A percentile compares a stretch with the other conserved stretches of the same genome.
Evolutionary conservation across 2,329 filamentous ascomycete genomes (phyloP).

Genomic region (Teratosphaeria viscida): DNA sequence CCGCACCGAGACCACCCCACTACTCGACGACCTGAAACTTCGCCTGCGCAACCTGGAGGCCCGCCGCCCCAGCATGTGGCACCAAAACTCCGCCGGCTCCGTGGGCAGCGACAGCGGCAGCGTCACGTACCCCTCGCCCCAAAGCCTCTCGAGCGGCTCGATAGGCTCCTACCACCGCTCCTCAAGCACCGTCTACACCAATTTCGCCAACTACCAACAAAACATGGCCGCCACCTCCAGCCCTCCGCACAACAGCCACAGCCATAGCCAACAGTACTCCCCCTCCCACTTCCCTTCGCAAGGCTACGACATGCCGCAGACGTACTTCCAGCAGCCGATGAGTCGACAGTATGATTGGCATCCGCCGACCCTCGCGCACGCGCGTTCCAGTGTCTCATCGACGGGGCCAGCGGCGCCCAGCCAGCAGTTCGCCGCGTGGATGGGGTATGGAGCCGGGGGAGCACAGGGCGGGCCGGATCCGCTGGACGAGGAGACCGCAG

Average conservation of each 20-base stretch:
- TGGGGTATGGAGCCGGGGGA: constrained; percentile 15
- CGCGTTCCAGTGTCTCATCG: constrained; percentile 4
- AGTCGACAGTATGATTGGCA: constrained; percentile 8
- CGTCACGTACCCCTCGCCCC: constrained; percentile 12
- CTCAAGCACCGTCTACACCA: constrained; percentile 2
- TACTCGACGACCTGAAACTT: constrained; percentile 33
- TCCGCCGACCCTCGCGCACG: constrained; percentile 4
- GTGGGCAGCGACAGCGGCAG: constrained; percentile 16
- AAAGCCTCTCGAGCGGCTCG: constrained; percentile 5
- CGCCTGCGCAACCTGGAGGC: constrained; percentile 26
- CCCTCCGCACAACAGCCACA: constrained; percentile 9
- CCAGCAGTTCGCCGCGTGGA: constrained; percentile 23
- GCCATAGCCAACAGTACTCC: constrained; percentile 6
- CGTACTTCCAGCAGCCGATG: constrained; percentile 1
- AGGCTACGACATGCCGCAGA: constrained; percentile 1
- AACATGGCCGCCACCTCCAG: constrained; percentile 3
- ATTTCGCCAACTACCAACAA: constrained; percentile 2
- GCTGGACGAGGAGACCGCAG: constrained; percentile 16
- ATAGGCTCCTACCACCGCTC: constrained; percentile 1
- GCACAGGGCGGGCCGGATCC: constrained; percentile 11
- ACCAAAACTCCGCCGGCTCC: constrained; percentile 16
- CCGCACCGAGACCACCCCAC: constrained; percentile 32
- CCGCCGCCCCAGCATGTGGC: constrained; percentile 20
- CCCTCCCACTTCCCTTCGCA: constrained; percentile 1
- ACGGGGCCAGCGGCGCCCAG: constrained; percentile 4